Evolutionary conservation across 164 flowering plant genomes (phyloP).

Genomic region (Aristolochia contorta): DNA sequence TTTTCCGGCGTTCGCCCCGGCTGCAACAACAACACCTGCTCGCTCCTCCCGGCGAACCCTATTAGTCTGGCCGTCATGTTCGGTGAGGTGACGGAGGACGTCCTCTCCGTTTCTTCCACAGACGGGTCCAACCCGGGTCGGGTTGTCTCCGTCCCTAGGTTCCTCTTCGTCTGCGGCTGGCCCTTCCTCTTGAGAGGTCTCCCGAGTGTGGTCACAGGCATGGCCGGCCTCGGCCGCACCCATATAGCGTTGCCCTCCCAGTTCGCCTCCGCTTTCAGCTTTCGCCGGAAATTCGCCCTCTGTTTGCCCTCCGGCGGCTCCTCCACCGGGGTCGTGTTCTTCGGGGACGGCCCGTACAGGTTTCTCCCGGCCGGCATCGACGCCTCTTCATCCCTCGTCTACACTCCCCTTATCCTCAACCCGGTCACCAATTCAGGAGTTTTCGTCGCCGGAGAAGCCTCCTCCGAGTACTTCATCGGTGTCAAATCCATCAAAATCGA

Average conservation of each 20-base stretch:
- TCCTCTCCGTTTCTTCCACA: constrained; percentile 14
- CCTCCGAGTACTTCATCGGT: constrained; percentile 24
- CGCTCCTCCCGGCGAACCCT: constrained; percentile 7
- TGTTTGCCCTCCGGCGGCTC: constrained; percentile 16
- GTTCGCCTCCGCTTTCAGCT: constrained; percentile 16
- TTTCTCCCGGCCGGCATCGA: constrained; percentile 18
- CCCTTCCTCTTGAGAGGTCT: constrained; percentile 7
- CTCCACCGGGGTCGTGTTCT: constrained; percentile 22
- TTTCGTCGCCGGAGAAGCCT: constrained; percentile 2
- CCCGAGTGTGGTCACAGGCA: constrained; percentile 11
- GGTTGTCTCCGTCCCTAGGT: constrained; percentile 6
- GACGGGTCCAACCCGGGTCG: constrained; percentile 18
- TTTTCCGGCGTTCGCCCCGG: constrained; percentile 5
- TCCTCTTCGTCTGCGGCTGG: constrained; percentile 18
- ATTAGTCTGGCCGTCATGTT: not conserved
- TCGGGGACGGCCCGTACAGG: constrained; percentile 28
- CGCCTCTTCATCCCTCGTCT: constrained; percentile 13
- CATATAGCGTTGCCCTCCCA: constrained; percentile 17
- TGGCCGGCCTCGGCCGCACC: constrained; percentile 23
- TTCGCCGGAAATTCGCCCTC: constrained; percentile 25
- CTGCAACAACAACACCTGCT: constrained; percentile 22
- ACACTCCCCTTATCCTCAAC: constrained; percentile 24
- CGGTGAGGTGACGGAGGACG: constrained; percentile 14
- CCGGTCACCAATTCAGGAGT: constrained; percentile 12
- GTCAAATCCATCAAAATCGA: constrained; percentile 19